phyloP scores from a whole-genome alignment of 1,284 basidiomycete species.

The Sphaerobolus stellatus region DNA sequence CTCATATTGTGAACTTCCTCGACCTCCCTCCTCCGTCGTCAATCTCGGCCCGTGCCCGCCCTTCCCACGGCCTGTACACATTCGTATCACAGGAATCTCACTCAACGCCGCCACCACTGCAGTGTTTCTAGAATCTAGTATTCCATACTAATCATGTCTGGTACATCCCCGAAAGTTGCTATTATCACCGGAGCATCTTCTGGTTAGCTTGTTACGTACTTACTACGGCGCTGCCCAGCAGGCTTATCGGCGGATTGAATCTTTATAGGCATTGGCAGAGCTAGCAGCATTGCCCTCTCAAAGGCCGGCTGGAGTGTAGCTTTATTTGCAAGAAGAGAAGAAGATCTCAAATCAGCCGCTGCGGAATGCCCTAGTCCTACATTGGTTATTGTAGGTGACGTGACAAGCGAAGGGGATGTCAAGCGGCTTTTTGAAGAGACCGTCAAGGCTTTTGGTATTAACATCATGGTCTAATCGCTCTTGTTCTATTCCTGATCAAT shows the following conservation, averaged over 20 bases:
- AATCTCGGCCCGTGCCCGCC: no score
- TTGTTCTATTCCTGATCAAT: constrained; percentile 4
- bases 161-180: no score
- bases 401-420: constrained; percentile 61
- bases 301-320: constrained; percentile 60
- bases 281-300: constrained; percentile 50
- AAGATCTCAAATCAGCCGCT: constrained; percentile 60
- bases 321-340: constrained; percentile 54
- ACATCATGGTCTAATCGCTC: not conserved
- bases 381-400: constrained; percentile 58
- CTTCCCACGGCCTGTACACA: no score
- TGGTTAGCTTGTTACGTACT: constrained; percentile 19
- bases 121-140: no score
- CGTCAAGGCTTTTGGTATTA: constrained; percentile 57
- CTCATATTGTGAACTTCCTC: no score
- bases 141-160: no score
- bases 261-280: constrained; percentile 47
- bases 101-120: no score
- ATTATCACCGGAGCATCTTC: constrained; percentile 37
- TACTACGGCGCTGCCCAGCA: not conserved
- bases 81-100: no score
- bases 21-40: no score
- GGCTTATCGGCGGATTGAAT: no score
- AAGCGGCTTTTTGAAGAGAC: constrained; percentile 56
- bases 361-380: constrained; percentile 43